These are phyloP conservation scores for Monosporozyma siamensis DNA, from an alignment of 805 yeast genomes.

Conservation along the genomic window DNA sequence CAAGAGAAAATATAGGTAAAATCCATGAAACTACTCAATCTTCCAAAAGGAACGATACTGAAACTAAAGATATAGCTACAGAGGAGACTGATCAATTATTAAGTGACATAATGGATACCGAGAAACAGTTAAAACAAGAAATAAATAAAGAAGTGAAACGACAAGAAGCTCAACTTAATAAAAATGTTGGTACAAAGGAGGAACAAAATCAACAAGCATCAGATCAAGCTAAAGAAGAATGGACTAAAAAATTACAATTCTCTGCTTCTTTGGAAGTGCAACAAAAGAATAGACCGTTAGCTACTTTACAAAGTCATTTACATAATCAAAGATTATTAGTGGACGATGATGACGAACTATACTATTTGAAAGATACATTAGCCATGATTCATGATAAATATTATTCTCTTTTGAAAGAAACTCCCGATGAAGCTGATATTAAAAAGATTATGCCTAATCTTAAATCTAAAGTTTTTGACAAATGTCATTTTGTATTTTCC, in stretches of 20 bases:
- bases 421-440: conserved; percentile 48
- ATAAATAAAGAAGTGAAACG: conserved; percentile 28
- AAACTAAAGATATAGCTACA: background rate
- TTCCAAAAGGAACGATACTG: too few species aligned
- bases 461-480: conserved; percentile 59
- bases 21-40: too few species aligned
- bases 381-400: conserved; percentile 56
- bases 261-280: conserved; percentile 69
- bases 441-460: conserved; percentile 63
- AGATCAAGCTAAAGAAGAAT: conserved; percentile 37
- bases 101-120: conserved; percentile 28
- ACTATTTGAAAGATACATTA: conserved; percentile 52
- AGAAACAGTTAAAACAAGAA: conserved; percentile 23
- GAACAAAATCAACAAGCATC: conserved; percentile 9
- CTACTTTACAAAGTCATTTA: conserved; percentile 67
- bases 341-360: conserved; percentile 77
- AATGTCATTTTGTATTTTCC: conserved; percentile 65
- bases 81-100: conserved; percentile 27
- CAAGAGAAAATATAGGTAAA: conserved; percentile 16
- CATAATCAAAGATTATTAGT: conserved; percentile 44
- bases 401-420: conserved; percentile 38
- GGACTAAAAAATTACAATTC: conserved; percentile 51
- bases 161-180: conserved; percentile 30
- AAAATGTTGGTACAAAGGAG: conserved; percentile 20
- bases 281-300: conserved; percentile 74